A percentile compares a stretch with the other conserved stretches of the same genome.
Evolutionary conservation across 345 rosid species (phyloP).

Genomic region (Gossypium raimondii): DNA sequence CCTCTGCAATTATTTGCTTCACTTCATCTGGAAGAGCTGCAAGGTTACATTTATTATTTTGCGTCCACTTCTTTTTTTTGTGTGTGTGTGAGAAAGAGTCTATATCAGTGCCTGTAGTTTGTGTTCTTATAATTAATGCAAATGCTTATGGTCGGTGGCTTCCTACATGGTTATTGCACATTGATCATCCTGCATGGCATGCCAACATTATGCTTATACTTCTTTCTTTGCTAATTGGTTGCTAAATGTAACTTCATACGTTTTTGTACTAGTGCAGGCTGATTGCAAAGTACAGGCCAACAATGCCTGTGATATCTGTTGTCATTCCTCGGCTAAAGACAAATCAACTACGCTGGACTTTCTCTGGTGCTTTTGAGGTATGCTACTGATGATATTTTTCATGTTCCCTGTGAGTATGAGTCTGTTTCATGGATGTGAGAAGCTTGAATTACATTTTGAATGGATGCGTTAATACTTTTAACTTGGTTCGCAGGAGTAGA

Average conservation of each 20-base stretch:
- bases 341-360: conserved; percentile 65
- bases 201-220: neutral
- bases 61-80: neutral
- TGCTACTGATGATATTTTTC: conserved; percentile 4
- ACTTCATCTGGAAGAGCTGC: conserved; percentile 84
- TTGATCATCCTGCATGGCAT: neutral
- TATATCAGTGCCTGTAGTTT: neutral
- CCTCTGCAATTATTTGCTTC: conserved; percentile 72
- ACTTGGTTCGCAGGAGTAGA: neutral
- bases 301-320: conserved; percentile 78
- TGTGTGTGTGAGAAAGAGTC: neutral
- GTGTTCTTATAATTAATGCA: neutral
- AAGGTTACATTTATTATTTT: conserved; percentile 32
- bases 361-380: conserved; percentile 72
- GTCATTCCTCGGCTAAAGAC: conserved; percentile 72
- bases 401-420: neutral
- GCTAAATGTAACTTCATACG: neutral
- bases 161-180: neutral
- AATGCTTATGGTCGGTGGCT: neutral
- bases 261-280: conserved; percentile 26
- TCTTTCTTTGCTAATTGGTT: neutral
- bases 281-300: conserved; percentile 77
- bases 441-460: neutral
- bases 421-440: neutral
- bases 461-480: neutral